These are phyloP conservation scores for Pythium dissimile DNA, from an alignment of 352 stramenopile genomes.

Conservation along the genomic window DNA sequence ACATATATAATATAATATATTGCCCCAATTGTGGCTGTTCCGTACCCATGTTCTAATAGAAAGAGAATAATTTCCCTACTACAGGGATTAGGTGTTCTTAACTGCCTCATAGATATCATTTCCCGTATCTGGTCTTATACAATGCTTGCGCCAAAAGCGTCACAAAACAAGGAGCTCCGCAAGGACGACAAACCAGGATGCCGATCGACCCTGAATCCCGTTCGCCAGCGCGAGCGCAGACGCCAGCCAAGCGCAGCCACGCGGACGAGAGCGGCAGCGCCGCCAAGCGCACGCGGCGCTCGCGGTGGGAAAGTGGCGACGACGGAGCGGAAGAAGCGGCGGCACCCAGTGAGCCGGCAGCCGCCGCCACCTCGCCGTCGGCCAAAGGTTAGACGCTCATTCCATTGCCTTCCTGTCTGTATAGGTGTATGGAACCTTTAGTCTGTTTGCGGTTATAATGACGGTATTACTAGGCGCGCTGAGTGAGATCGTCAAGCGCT, in stretches of 20 bases:
- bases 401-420: background rate
- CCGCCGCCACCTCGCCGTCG: background rate
- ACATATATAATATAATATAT: conserved; percentile 1
- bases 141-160: too few species aligned
- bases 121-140: too few species aligned
- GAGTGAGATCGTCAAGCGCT: conserved; percentile 57
- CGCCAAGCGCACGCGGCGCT: conserved; percentile 32
- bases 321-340: background rate
- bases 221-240: background rate
- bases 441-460: too few species aligned
- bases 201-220: too few species aligned
- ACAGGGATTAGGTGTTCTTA: too few species aligned
- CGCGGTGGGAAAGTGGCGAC: conserved; percentile 31
- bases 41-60: background rate
- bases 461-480: conserved; percentile 22
- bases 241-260: conserved; percentile 8
- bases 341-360: too few species aligned
- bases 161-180: too few species aligned
- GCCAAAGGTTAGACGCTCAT: conserved; percentile 7
- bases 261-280: background rate
- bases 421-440: background rate
- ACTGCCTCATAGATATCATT: background rate
- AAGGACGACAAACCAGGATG: too few species aligned
- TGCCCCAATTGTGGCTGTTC: background rate
- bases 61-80: too few species aligned